Evolutionary conservation across 148 eudicot genomes (phyloP), one percentile per base, ranked within the genome.

Genomic region (Heliosperma pusillum): DNA sequence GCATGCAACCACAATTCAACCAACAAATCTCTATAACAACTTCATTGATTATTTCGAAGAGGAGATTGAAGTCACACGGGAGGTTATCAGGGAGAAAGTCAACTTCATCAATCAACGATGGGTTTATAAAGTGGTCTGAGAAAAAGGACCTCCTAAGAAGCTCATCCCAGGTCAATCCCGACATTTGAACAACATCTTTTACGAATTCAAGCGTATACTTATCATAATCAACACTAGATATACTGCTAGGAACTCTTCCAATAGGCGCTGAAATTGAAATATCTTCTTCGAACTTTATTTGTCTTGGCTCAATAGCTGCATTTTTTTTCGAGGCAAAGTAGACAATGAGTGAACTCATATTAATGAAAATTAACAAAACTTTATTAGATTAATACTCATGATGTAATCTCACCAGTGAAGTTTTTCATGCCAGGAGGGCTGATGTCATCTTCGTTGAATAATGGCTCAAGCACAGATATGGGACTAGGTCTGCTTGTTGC

Each of bases 381-480:
- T 69, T 22, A 44, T 0, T 29, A 33, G 6, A 61, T 52, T 59
- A 40, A 40, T 0, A 52, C n/a, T 6, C 50, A 5, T 12, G 67
- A 10, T 55, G 55, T 56, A 50, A 70, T 7, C 79, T 19, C 84
- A 96, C 97, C 97, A 45, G 80, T 77, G 36, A 52, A 83, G 42
- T 68, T 73, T 62, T 80, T 87, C 66, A 78, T 69, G 81, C 83
- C 77, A 66, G 88, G 77, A 76, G 94, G 97, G 76, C 91, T 90
- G 74, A 89, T 81, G 25, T 90, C 93, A 72, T 89, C 88, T 45
- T 89, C 96, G 50, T 82, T 74, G 72, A 86, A 96, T 22, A 85
- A 42, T 42, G 91, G 93, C 70, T 96, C 99, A 55, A 93, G 97
- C 73, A 92, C 97, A 52, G 99, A 96, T 47, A 89, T 71, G 26